These are phyloP conservation scores for Stentor roeselii DNA, from an alignment of 73 alveolate genomes.

Conservation along the genomic window DNA sequence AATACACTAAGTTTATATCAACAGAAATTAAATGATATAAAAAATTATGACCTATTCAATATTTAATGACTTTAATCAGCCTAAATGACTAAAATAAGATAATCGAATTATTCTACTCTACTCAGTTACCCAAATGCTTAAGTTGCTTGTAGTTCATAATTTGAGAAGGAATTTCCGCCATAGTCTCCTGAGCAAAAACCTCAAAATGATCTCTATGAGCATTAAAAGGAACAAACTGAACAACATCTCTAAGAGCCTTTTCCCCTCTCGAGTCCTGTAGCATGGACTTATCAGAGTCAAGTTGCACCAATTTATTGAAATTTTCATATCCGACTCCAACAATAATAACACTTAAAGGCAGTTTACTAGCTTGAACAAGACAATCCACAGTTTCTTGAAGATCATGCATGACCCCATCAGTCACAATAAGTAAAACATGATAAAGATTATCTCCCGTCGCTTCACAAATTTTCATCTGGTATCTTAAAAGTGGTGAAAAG, in stretches of 20 bases:
- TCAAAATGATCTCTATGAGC: slow-evolving; percentile 55
- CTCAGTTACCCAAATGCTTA: too few species aligned
- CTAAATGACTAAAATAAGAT: too few species aligned
- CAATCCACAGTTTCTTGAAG: slow-evolving; percentile 49
- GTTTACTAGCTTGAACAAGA: slow-evolving; percentile 62
- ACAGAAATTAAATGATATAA: too few species aligned
- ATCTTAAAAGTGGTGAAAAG: slow-evolving; percentile 26
- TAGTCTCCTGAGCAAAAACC: slow-evolving; percentile 67
- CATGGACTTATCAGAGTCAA: slow-evolving; percentile 88
- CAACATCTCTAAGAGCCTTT: slow-evolving; percentile 78
- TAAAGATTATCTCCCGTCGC: slow-evolving; percentile 47
- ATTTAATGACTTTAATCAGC: too few species aligned
- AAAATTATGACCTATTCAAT: too few species aligned
- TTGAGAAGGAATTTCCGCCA: slow-evolving; percentile 76
- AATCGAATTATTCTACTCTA: too few species aligned
- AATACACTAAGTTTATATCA: too few species aligned
- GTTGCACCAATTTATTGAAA: slow-evolving; percentile 58
- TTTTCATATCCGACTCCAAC: slow-evolving; percentile 83
- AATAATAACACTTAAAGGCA: slow-evolving; percentile 76
- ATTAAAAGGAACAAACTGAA: slow-evolving; percentile 76
- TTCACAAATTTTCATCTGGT: not conserved
- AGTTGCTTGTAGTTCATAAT: slow-evolving; percentile 26
- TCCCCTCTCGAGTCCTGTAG: slow-evolving; percentile 56
- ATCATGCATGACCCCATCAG: slow-evolving; percentile 95
- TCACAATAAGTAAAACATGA: slow-evolving; percentile 78